A percentile compares a stretch with the other conserved stretches of the same genome.
These are phyloP conservation scores for Barnettozyma botsteinii DNA, from an alignment of 805 yeast genomes.

Conservation along the genomic window DNA sequence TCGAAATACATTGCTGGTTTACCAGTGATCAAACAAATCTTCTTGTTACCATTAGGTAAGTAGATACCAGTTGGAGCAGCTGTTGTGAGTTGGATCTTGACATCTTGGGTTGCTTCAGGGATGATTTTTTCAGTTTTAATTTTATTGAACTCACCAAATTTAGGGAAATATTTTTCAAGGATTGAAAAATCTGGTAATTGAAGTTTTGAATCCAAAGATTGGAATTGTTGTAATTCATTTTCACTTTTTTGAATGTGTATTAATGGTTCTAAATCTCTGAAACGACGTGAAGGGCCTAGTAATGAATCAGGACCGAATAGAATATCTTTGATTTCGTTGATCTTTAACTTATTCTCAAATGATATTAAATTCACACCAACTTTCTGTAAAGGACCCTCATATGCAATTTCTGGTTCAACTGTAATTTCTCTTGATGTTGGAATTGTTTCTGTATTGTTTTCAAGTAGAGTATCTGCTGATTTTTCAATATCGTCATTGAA, in stretches of 20 bases:
- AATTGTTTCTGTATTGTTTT: conserved; percentile 11
- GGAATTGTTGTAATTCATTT: conserved; percentile 7
- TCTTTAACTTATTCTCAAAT: conserved; percentile 35
- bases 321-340: conserved; percentile 27
- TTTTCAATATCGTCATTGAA: conserved; percentile 15
- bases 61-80: conserved; percentile 72
- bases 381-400: conserved; percentile 66
- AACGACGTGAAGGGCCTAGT: conserved; percentile 46
- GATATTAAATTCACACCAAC: conserved; percentile 51
- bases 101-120: conserved; percentile 40
- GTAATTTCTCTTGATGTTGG: conserved; percentile 6
- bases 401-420: conserved; percentile 25
- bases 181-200: conserved; percentile 36
- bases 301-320: conserved; percentile 60
- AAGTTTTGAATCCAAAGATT: conserved; percentile 29
- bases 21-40: conserved; percentile 72
- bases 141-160: conserved; percentile 53
- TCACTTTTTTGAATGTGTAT: conserved; percentile 33
- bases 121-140: conserved; percentile 37
- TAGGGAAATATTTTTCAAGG: conserved; percentile 34
- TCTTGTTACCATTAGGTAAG: conserved; percentile 60
- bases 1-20: conserved; percentile 78
- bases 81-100: conserved; percentile 50
- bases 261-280: conserved; percentile 49
- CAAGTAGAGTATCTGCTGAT: not conserved